Evolutionary conservation across 1,284 basidiomycete genomes (phyloP), one percentile per base, ranked within the genome.

Genomic region (Fomitiporia mediterranea): DNA sequence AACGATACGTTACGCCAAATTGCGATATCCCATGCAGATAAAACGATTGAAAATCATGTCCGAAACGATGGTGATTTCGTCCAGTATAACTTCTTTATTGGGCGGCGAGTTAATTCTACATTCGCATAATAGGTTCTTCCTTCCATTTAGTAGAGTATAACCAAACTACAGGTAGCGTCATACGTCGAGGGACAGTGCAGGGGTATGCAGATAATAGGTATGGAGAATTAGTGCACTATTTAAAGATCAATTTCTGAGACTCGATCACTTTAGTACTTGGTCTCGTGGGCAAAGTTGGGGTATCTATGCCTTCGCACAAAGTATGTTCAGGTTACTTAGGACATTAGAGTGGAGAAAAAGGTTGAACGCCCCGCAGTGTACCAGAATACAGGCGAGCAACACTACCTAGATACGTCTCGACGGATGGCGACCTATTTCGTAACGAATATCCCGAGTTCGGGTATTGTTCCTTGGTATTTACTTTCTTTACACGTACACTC

Each of bases 71-170:
- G 63, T 43, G n/a, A 40, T n/a, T n/a, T n/a, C n/a, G n/a, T n/a
- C n/a, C n/a, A n/a, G 50, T 50, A 72, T 66, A 25, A 13, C n/a
- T 27, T 52, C 17, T 46, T 3, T 27, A 2, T 30, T 51, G 15
- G 17, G 15, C 38, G 28, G 32, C n/a, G 6, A 11, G 15, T 13
- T 8, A 40, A 8, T 51, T 8, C 4, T 21, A 21, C 34, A 17
- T 48, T 6, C 32, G 19, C 9, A 49, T 13, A 37, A 38, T 28
- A 83, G 82, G 81, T 27, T 77, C 75, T 8, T 82, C 83, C 1
- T 87, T 77, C 73, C 85, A 88, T 63, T 78, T 87, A 37, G 74
- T 88, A 8, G 79, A 84, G 57, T 89, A 87, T 69, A 76, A 85
- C 62, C 71, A 78, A 6, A 81, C 74, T 0, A 85, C 82, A 3